Evolutionary conservation across 768 basidiomycete species (phyloP).

Genomic region (Mycena haematopus): DNA sequence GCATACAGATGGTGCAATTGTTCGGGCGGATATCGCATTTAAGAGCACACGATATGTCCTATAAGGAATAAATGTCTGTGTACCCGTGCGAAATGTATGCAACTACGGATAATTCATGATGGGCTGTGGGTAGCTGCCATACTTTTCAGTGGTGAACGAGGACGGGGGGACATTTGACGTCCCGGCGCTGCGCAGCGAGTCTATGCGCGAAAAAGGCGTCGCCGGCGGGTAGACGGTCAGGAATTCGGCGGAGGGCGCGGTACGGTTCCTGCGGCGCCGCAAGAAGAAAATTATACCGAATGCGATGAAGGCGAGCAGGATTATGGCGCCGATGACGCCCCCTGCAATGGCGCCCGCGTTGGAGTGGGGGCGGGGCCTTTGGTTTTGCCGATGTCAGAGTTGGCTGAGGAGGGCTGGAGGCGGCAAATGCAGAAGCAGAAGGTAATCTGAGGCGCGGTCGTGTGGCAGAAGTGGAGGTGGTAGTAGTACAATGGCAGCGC

Average conservation of each 20-base stretch:
- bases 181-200: constrained; percentile 1
- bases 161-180: neutral
- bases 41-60: neutral
- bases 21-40: neutral
- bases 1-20: neutral
- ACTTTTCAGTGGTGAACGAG: constrained; percentile 14
- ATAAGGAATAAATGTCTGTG: constrained; percentile 11
- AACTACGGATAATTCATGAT: constrained; percentile 17
- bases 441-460: no score
- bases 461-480: neutral
- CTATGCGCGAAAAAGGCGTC: neutral
- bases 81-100: neutral
- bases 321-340: constrained; percentile 55
- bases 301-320: constrained; percentile 43
- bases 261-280: constrained; percentile 49
- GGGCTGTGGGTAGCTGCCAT: constrained; percentile 6
- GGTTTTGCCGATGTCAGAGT: neutral
- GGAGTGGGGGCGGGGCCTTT: constrained; percentile 9
- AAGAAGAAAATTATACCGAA: constrained; percentile 46
- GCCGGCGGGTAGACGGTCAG: constrained; percentile 36
- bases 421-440: neutral
- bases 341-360: constrained; percentile 60
- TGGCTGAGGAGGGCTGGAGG: neutral
- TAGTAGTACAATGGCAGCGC: no score
- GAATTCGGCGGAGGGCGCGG: constrained; percentile 69